Base-by-base conservation (phyloP, 2,329 filamentous ascomycete genomes). In the Fusarium caatingaense region DNA sequence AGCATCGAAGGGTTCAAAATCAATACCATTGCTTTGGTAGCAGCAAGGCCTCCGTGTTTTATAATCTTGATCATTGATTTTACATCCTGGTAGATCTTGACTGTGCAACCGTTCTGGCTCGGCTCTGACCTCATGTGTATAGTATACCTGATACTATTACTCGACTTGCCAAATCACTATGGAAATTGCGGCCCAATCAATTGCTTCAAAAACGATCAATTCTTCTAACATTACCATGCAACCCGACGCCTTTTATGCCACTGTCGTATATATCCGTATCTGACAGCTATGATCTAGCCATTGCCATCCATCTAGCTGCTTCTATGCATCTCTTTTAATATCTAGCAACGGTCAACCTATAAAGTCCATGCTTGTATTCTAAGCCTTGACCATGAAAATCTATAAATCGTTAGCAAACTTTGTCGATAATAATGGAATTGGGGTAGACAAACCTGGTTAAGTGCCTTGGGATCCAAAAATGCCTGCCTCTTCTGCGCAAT, bases 401-500 rank as follows among this genome's bases (percentile, higher is more conserved):
- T 90, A 68, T 16, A 5, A 42, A 32, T 16, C n/a, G 46, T 69
- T 58, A 73, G 62, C 16, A 46, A 37, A 20, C 41, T 5, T n/a
- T 7, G 34, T 42, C 27, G 40, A 15, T 37, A 8, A 11, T 10
- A 28, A 18, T 40, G 16, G 82, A 77, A 93, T 91, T 11, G 15
- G 21, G 23, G 18, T 34, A 37, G 32, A 69, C 83, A 79, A 82
- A 94, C 92, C 89, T 98, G 94, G 78, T 94, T 95, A 76, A 98
- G 81, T 16, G 94, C 93, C 76, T 91, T 89, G 50, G 90, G 87
- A 79, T 98, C 92, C 83, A 93, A 87, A 62, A 94, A 87, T 4
- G 94, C 94, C 83, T 91, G 88, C 74, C 89, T 90, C 84, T 98
- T 98, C 74, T 96, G 93, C 60, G 91, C 91, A 75, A 98, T 97